A percentile compares a stretch with the other conserved stretches of the same genome.
These are phyloP conservation scores for Xenosphaeropsis pyriputrescens DNA, from an alignment of 2,329 filamentous ascomycete species.

Conservation along the genomic window DNA sequence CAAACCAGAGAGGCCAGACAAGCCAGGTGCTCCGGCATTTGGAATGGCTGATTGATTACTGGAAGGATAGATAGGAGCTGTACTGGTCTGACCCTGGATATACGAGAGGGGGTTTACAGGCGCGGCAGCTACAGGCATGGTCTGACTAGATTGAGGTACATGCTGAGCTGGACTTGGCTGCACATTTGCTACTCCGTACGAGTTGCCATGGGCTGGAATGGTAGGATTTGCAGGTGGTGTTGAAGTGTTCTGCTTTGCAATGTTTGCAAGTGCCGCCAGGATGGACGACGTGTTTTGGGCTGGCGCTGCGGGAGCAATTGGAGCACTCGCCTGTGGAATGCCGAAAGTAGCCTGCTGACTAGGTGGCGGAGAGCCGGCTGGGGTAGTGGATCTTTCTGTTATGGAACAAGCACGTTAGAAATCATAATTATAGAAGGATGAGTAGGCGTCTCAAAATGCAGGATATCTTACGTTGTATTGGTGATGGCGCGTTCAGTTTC, in stretches of 20 bases:
- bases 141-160: constrained; percentile 25
- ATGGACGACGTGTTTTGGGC: constrained; percentile 49
- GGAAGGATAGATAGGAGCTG: constrained; percentile 21
- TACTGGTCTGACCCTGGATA: constrained; percentile 4
- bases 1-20: constrained; percentile 20
- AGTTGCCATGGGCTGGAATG: constrained; percentile 13
- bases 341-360: constrained; percentile 23
- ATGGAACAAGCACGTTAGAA: constrained; percentile 24
- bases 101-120: constrained; percentile 4
- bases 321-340: constrained; percentile 15
- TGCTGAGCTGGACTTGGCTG: constrained; percentile 24
- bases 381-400: constrained; percentile 57
- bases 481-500: constrained; percentile 48
- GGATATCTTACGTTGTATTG: constrained; percentile 46
- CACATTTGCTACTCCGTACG: constrained; percentile 30
- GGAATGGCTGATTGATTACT: constrained; percentile 21
- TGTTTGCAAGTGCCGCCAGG: constrained; percentile 65
- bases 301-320: constrained; percentile 17
- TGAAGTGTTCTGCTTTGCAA: constrained; percentile 58
- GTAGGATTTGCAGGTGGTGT: constrained; percentile 18
- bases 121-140: constrained; percentile 40
- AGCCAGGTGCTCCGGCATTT: constrained; percentile 9
- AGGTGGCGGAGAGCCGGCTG: constrained; percentile 37
- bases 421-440: constrained; percentile 5
- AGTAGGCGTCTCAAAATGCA: constrained; percentile 8